Base-by-base conservation (phyloP, 2,329 filamentous ascomycete species). In the Beauveria medogensis region DNA sequence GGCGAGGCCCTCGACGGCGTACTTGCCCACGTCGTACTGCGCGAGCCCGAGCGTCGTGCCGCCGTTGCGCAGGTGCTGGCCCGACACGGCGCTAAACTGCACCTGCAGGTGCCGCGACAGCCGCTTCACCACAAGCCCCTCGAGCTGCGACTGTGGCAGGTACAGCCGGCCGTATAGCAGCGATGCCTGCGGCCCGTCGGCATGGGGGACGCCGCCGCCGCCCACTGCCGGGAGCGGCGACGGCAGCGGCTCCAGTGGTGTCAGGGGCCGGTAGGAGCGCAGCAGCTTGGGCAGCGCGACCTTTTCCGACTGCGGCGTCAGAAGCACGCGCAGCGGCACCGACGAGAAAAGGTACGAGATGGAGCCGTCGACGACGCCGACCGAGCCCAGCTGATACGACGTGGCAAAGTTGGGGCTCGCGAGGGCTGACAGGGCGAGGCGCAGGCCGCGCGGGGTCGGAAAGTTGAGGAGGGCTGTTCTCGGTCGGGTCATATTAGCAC, bases 271-370 rank as follows among this genome's bases (percentile, higher is more conserved):
- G 72, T 97, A 97, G 1, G 93, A 92, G 60, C 85, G 85, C 55
- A 96, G 84, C 24, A 97, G 82, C 66, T 87, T 82, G 37, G 87
- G 87, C 10, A 99, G 78, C 16, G 91, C 86, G 43, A 97, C 87
- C 24, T 83, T 78, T 53, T 87, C 86, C 67, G 91, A 96, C 73
- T 85, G 83, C 12, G 82, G 84, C 12, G 80, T 73, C 80, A 91
- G 65, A 77, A 83, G 77, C 56, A 87, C 80, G 44, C 80, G 77
- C 61, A 97, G 82, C 14, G 91, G 87, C 9, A 94, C 81, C 3
- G 91, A 96, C 54, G 92, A 95, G 78, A 96, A 97, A 59, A 99
- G 84, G 75, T 97, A 99, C 16, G 92, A 96, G 61, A 99, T 84
- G n/a, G 92, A 96, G 72, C 94, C 94, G 76, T 97, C 93, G 56